Evolutionary conservation across 2,329 filamentous ascomycete species (phyloP).

Genomic region (Penicillium occitanis): DNA sequence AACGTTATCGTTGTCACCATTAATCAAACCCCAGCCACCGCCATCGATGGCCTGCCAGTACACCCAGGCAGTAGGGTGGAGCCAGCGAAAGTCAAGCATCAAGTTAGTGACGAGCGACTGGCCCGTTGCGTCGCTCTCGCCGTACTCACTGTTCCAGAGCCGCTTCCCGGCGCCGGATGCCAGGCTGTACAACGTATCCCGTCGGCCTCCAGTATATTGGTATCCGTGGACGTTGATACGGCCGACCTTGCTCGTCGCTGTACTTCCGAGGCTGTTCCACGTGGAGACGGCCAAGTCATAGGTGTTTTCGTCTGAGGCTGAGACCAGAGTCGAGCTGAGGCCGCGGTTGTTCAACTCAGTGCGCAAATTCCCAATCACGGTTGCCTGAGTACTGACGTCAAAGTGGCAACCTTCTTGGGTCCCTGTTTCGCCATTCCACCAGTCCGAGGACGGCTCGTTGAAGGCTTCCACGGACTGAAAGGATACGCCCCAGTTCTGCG

Average conservation of each 20-base stretch:
- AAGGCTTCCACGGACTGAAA: slow-evolving; percentile 8
- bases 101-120: neutral
- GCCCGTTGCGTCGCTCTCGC: slow-evolving; percentile 4
- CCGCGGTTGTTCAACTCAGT: slow-evolving; percentile 1
- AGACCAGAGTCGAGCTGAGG: slow-evolving; percentile 5
- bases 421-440: slow-evolving; percentile 9
- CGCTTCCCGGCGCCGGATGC: slow-evolving; percentile 5
- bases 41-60: slow-evolving; percentile 12
- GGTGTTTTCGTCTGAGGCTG: slow-evolving; percentile 4
- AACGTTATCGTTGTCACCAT: neutral
- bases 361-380: slow-evolving; percentile 4
- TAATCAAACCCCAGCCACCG: neutral
- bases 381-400: slow-evolving; percentile 4
- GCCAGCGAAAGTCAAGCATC: slow-evolving; percentile 2
- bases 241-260: neutral
- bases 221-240: slow-evolving; percentile 11
- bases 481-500: slow-evolving; percentile 1
- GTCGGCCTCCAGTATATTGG: neutral
- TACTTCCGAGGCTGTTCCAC: slow-evolving; percentile 1
- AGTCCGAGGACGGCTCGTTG: slow-evolving; percentile 6
- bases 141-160: slow-evolving; percentile 12
- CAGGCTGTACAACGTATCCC: slow-evolving; percentile 10
- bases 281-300: slow-evolving; percentile 10
- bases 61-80: slow-evolving; percentile 7
- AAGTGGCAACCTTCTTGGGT: slow-evolving; percentile 11